Evolutionary conservation across 805 yeast species (phyloP), one percentile per base, ranked within the genome.

Genomic region (Schwanniomyces occidentalis): DNA sequence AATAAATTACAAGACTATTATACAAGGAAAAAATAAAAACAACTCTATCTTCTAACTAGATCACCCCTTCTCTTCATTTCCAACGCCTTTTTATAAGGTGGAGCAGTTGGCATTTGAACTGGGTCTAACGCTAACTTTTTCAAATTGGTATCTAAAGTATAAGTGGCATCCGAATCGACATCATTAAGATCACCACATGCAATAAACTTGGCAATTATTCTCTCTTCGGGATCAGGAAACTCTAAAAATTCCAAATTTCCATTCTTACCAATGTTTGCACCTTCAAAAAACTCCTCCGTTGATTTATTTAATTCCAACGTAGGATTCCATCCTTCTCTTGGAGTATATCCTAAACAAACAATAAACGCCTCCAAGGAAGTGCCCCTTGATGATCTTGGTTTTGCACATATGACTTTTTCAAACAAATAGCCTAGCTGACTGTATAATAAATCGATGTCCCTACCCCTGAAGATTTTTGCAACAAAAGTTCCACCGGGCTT

Each of bases 81-180:
- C 38, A 93, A 63, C 0, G 98, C 99, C 38, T 78, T 77, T 63
- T 91, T 91, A 61, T 93, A 93, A 1, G 99, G 97, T 1, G 99
- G 99, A 20, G 95, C 93, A 1, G 96, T 90, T 6, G 99, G 99
- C 58, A 80, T 71, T 52, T 93, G 98, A 8, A 93, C 95, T 0
- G 99, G 99, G 46, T 88, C 95, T 41, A 93, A 63, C 39, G 88
- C 81, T 19, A 54, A 46, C 5, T 63, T 58, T 14, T 56, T 58
- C 24, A 54, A 59, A 19, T 48, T 53, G 3, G 50, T 33, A 19
- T 77, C 80, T 24, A 81, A 61, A 5, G 78, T 63, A 55, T 93
- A 93, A 0, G 98, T 91, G 0, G 99, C 99, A 62, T 93, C 99
- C 0, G 96, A 86, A 58, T 93, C 99, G 34, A 82, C 85, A 47